phyloP scores from a whole-genome alignment of 2,329 filamentous ascomycete genomes.

The Teratosphaeria nubilosa region DNA sequence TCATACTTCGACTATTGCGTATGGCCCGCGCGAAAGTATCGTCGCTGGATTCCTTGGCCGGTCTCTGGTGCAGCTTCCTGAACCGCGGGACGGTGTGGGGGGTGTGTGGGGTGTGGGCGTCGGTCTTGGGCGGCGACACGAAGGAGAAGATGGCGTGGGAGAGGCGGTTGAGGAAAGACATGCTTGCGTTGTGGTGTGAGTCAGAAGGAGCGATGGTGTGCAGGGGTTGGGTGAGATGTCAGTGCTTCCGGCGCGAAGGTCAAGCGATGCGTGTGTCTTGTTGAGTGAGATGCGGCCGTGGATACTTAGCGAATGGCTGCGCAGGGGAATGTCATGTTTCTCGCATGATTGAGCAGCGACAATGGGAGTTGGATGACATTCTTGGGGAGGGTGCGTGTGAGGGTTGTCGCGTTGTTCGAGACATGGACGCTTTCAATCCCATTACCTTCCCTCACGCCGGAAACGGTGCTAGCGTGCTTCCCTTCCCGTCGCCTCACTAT shows the following conservation, averaged over 20 bases:
- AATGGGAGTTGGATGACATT: neutral
- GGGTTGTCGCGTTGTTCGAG: neutral
- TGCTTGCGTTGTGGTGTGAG: neutral
- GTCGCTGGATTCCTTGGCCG: conserved; percentile 5
- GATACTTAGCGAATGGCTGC: neutral
- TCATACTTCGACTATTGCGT: conserved; percentile 21
- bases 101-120: conserved; percentile 10
- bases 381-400: neutral
- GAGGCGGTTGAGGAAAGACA: conserved; percentile 18
- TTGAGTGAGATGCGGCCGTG: neutral
- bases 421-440: neutral
- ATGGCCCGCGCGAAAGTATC: conserved; percentile 10
- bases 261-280: neutral
- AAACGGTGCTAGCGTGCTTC: neutral
- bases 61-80: conserved; percentile 19
- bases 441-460: neutral
- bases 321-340: neutral
- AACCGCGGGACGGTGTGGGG: conserved; percentile 12
- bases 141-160: conserved; percentile 32
- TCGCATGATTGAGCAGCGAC: neutral
- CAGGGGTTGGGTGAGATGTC: neutral
- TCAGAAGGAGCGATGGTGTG: neutral
- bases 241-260: neutral
- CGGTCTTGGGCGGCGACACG: conserved; percentile 32
- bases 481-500: neutral